Evolutionary conservation across 2,329 filamentous ascomycete species (phyloP).

Genomic region (Sporothrix variecibatus): DNA sequence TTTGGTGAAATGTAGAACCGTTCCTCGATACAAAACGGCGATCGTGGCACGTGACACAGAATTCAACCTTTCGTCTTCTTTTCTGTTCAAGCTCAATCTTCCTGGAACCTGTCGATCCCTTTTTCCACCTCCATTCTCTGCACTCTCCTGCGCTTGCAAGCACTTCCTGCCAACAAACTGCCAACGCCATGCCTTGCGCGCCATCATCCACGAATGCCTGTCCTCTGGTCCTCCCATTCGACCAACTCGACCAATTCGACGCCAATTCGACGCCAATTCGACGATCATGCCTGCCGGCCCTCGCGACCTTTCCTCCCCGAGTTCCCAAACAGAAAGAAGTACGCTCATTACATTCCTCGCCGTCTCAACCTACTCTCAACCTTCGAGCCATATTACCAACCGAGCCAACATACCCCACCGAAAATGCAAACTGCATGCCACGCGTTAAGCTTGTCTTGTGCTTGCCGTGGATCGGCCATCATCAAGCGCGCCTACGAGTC

Average conservation of each 20-base stretch:
- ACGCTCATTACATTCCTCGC: neutral
- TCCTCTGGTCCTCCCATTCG: neutral
- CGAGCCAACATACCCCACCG: no score
- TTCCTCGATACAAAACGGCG: neutral
- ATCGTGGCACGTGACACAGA: slow-evolving; percentile 3
- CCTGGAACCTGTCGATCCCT: neutral
- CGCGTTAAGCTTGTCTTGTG: neutral
- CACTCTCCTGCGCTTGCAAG: neutral
- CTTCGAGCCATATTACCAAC: no score
- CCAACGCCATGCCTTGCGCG: neutral
- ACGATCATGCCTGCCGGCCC: no score
- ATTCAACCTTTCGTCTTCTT: neutral
- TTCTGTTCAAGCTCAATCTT: neutral
- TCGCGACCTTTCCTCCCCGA: neutral
- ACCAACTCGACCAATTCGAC: neutral
- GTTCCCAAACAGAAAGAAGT: neutral
- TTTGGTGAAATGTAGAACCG: neutral
- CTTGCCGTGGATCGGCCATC: neutral
- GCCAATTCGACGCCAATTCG: neutral
- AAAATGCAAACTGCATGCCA: neutral
- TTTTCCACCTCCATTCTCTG: neutral
- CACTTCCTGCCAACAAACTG: neutral
- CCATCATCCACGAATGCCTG: neutral
- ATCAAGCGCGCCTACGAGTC: neutral
- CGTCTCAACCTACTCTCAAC: no score